Base-by-base conservation (phyloP, 768 basidiomycete genomes). In the Coprinellus micaceus region DNA sequence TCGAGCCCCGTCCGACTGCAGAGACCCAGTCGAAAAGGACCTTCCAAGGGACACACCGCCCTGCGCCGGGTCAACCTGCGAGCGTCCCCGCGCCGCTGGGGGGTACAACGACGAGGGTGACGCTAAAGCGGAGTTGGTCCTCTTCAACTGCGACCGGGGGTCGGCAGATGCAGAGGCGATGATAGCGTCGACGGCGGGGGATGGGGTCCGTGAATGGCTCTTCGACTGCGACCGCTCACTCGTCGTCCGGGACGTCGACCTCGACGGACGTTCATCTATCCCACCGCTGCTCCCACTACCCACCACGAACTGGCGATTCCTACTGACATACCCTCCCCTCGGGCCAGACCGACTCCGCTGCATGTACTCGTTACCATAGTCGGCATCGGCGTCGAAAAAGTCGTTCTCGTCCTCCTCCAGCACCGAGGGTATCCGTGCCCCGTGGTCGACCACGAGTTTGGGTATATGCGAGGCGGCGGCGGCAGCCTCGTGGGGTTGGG, bases 311-410 rank as follows among this genome's bases (percentile, higher is more conserved):
- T 33, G 13, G 47, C 37, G n/a, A 37, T 17, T 40, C 1, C 25
- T 37, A 49, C 6, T n/a, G 17, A 29, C 47, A 41, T 53, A 53
- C 9, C 49, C 17, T n/a, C 22, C 40, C 21, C 69, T 19, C 70
- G n/a, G n/a, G n/a, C n/a, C n/a, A n/a, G 69, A 53, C 64, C 65
- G 24, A 70, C 71, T 39, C 66, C 59, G 67, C 44, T 10, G 56
- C 57, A 57, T 53, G 58, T 68, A 80, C 58, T 80, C 82, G 52
- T 79, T 80, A 2, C 80, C 81, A 13, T 83, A 71, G 64, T 83
- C 82, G 9, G 84, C 78, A 49, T 49, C 47, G 1, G 80, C 83
- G 10, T 70, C 79, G 61, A 85, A 85, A 67, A 83, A 82, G 62
- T 86, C 83, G 60, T 80, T 82, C 15, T 80, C 80, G 59, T 75